These are phyloP conservation scores for Cicer pinnatifidum DNA, from an alignment of 306 rosid species.

Conservation along the genomic window DNA sequence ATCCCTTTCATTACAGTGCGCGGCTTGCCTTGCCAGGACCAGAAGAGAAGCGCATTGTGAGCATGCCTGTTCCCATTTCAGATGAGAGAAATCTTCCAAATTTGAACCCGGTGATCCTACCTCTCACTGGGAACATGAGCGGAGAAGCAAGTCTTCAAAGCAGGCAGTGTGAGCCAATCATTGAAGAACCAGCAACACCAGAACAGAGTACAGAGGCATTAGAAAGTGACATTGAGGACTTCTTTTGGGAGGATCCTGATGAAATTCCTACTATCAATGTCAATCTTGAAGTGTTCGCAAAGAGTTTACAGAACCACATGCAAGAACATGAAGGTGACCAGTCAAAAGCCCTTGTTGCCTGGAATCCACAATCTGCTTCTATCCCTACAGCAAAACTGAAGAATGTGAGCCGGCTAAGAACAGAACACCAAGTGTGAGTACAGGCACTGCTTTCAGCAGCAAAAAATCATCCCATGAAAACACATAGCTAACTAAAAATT, in stretches of 20 bases:
- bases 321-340: slow-evolving; percentile 65
- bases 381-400: slow-evolving; percentile 78
- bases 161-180: slow-evolving; percentile 73
- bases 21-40: slow-evolving; percentile 95
- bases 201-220: slow-evolving; percentile 59
- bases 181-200: slow-evolving; percentile 90
- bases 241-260: slow-evolving; percentile 64
- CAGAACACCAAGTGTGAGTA: slow-evolving; percentile 96
- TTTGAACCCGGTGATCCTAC: slow-evolving; percentile 54
- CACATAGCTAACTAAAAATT: slow-evolving; percentile 8
- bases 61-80: slow-evolving; percentile 51
- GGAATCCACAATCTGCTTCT: slow-evolving; percentile 61
- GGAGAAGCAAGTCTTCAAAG: slow-evolving; percentile 44
- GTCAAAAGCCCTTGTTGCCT: slow-evolving; percentile 85
- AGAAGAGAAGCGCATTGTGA: slow-evolving; percentile 67
- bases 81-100: slow-evolving; percentile 48
- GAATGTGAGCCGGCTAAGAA: slow-evolving; percentile 82
- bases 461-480: slow-evolving; percentile 5
- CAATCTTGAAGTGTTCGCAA: slow-evolving; percentile 53
- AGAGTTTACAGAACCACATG: slow-evolving; percentile 52
- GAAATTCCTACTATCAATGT: slow-evolving; percentile 64
- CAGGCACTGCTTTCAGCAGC: slow-evolving; percentile 13
- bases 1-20: slow-evolving; percentile 67
- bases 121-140: slow-evolving; percentile 53
- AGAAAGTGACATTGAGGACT: slow-evolving; percentile 84